phyloP scores from a whole-genome alignment of 371 early-diverging fungal genomes.

The Coemansia sp. region DNA sequence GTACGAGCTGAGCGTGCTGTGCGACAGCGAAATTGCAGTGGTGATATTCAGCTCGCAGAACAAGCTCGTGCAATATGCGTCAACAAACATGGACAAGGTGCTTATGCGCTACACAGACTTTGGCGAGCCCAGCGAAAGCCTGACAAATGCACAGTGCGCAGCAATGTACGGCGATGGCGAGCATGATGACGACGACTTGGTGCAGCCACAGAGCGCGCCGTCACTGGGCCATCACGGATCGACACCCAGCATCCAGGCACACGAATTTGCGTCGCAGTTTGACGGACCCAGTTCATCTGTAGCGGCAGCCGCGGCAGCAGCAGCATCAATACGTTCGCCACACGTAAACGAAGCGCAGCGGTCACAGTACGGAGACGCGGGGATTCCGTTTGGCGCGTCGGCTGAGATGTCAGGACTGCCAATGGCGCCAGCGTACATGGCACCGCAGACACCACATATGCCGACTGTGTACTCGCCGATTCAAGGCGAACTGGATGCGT shows the following conservation, averaged over 20 bases:
- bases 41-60: conserved; percentile 90
- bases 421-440: conserved; percentile 6
- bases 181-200: conserved; percentile 29
- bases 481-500: conserved; percentile 18
- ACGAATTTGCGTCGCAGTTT: conserved; percentile 11
- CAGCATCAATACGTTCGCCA: conserved; percentile 12
- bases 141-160: conserved; percentile 52
- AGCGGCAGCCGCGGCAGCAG: conserved; percentile 27
- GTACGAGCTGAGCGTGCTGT: conserved; percentile 94
- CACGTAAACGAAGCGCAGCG: neutral
- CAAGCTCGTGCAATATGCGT: conserved; percentile 90
- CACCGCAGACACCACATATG: conserved; percentile 25
- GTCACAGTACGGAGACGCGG: neutral
- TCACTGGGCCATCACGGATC: neutral
- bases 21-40: conserved; percentile 95
- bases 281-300: conserved; percentile 3
- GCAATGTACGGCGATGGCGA: conserved; percentile 44
- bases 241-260: neutral
- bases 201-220: conserved; percentile 25
- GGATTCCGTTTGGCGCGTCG: conserved; percentile 2
- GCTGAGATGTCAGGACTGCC: neutral
- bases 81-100: conserved; percentile 89
- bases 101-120: conserved; percentile 88
- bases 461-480: conserved; percentile 36
- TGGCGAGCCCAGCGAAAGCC: conserved; percentile 54